Evolutionary conservation across 2,329 filamentous ascomycete genomes (phyloP).

Genomic region (Scytalidium lignicola): DNA sequence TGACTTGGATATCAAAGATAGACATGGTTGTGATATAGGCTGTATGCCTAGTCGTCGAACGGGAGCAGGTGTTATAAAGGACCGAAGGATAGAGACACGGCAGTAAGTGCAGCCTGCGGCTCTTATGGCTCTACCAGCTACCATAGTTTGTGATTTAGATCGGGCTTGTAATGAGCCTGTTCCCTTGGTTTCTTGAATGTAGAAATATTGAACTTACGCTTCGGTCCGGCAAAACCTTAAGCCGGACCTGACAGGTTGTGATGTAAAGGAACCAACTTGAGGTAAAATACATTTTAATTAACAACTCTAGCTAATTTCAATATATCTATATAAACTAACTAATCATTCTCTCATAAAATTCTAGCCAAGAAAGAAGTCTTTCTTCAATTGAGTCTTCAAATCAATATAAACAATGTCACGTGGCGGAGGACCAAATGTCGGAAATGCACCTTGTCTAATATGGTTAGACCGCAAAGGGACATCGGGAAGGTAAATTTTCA

Average conservation of each 20-base stretch:
- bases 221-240: not conserved
- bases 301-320: too few relatives aligned
- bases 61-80: constrained; percentile 18
- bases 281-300: too few relatives aligned
- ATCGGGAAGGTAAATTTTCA: not conserved
- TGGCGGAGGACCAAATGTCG: too few relatives aligned
- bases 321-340: too few relatives aligned
- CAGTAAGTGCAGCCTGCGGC: constrained; percentile 26
- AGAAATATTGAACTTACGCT: not conserved
- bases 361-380: too few relatives aligned
- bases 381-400: too few relatives aligned
- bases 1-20: constrained; percentile 5
- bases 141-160: constrained; percentile 15
- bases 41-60: constrained; percentile 11
- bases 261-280: too few relatives aligned
- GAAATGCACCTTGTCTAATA: not conserved
- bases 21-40: constrained; percentile 5
- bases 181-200: not conserved
- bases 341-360: too few relatives aligned
- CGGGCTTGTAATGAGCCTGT: not conserved
- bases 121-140: constrained; percentile 21
- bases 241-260: not conserved
- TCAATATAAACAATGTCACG: too few relatives aligned
- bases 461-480: not conserved
- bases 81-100: constrained; percentile 22